phyloP scores from a whole-genome alignment of 2,329 filamentous ascomycete species.

The Hypomyces perniciosus region DNA sequence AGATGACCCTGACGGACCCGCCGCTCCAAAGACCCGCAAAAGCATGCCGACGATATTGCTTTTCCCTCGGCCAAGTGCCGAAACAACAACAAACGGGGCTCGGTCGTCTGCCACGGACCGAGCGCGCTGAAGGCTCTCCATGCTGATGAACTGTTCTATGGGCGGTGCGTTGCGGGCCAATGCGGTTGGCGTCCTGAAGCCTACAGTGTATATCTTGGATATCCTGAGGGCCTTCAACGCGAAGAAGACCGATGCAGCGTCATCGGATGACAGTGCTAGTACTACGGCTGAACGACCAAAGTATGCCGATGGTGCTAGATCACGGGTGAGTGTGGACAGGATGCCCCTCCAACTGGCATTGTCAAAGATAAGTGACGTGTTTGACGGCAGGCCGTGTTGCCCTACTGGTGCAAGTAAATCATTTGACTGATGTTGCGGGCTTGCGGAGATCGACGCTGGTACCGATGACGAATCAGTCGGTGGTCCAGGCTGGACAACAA shows the following conservation, averaged over 20 bases:
- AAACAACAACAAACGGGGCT: constrained; percentile 75
- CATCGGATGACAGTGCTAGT: constrained; percentile 64
- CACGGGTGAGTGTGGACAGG: constrained; percentile 70
- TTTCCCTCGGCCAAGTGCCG: constrained; percentile 71
- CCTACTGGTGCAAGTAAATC: constrained; percentile 18
- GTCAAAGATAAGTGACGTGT: constrained; percentile 62
- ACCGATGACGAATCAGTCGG: constrained; percentile 38
- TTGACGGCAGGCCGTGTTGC: constrained; percentile 37
- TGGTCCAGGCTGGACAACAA: constrained; percentile 53
- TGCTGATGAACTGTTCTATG: constrained; percentile 73
- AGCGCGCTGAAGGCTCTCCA: constrained; percentile 55
- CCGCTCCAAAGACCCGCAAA: constrained; percentile 61
- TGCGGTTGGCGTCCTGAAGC: constrained; percentile 60
- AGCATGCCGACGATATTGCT: constrained; percentile 72
- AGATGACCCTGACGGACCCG: constrained; percentile 26
- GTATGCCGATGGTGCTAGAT: constrained; percentile 79
- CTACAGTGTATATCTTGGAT: constrained; percentile 76
- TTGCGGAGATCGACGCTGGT: constrained; percentile 43
- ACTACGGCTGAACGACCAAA: constrained; percentile 69
- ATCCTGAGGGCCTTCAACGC: constrained; percentile 70
- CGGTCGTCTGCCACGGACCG: constrained; percentile 43
- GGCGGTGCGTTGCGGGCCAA: constrained; percentile 59
- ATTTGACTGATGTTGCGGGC: constrained; percentile 32
- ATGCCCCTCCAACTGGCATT: constrained; percentile 86
- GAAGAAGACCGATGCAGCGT: constrained; percentile 73